Evolutionary conservation across 208 protist genomes (phyloP), one percentile per base, ranked within the genome.

Genomic region (Leishmania martiniquensis): DNA sequence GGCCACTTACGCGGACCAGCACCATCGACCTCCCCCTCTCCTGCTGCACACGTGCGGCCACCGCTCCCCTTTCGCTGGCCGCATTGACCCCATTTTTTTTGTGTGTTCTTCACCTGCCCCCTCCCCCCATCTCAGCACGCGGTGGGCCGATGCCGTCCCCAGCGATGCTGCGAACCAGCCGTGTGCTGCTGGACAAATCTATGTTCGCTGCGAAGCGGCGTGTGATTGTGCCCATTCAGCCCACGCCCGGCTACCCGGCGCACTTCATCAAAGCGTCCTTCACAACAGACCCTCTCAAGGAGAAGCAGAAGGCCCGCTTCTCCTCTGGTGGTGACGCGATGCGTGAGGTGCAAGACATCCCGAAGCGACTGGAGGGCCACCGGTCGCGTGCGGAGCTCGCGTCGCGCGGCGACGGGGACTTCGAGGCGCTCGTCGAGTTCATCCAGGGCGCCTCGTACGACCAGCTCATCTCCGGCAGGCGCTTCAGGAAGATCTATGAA

Each of bases 151-250:
- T 72, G 73, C 29, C 66, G 52, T 32, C n/a, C 29, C 20, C 70
- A 22, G 29, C 52, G 42, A 74, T 93, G 89, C 68, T 86, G 78
- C 76, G 83, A 10, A 79, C 47, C 45, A 87, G 72, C 39, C 51
- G 59, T 13, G 75, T 89, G 72, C 85, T 95, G 81, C 77, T 76
- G 74, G 91, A 97, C 87, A 97, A 97, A 83, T 96, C 94, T 62
- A 94, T 97, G 88, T 97, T 97, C 83, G 94, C 94, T 68, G 94
- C 92, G 49, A 96, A 96, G 85, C 92, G 94, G 13, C 92, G 92
- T 76, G 93, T 96, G 22, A 97, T 97, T 84, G 85, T 95, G 6
- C 94, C 94, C 0, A 95, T 97, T 55, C 92, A 96, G 42, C 89
- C 94, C 2, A 96, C 92, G 25, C 94, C 94, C 3, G 87, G 86